Conservation (phyloP, 768 basidiomycete species). For the Tulasnella sp. region DNA sequence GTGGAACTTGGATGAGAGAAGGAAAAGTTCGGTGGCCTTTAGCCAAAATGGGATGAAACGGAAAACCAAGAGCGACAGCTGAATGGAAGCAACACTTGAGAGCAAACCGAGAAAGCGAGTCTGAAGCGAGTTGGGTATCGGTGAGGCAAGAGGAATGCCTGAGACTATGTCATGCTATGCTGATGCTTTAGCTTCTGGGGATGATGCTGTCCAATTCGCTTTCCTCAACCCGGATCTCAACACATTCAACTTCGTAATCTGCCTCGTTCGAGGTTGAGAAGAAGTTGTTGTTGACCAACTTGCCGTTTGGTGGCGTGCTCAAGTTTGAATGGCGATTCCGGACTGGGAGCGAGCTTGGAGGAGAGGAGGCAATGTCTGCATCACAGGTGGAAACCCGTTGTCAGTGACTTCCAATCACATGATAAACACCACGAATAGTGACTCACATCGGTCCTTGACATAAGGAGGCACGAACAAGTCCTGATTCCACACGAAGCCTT, state of each 20-base stretch:
- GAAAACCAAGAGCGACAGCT: background rate
- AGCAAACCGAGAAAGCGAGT: background rate
- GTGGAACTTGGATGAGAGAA: background rate
- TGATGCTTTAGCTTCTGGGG: conserved; percentile 40
- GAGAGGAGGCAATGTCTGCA: conserved; percentile 75
- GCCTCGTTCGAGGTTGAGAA: conserved; percentile 37
- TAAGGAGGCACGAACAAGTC: conserved; percentile 85
- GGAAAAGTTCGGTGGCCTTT: conserved; percentile 11
- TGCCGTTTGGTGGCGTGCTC: background rate
- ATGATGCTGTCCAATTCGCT: conserved; percentile 75
- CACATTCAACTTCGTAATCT: conserved; percentile 82
- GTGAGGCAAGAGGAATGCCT: background rate
- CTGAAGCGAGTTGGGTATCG: background rate
- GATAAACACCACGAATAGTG: conserved; percentile 27
- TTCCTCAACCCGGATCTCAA: conserved; percentile 78
- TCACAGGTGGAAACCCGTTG: conserved; percentile 28
- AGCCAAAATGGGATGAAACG: background rate
- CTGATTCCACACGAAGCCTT: conserved; percentile 93
- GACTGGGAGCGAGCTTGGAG: conserved; percentile 52
- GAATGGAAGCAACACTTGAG: background rate
- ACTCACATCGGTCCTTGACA: conserved; percentile 84
- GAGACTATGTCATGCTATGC: background rate
- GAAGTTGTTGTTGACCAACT: conserved; percentile 20
- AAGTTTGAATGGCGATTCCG: conserved; percentile 21
- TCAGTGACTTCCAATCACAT: conserved; percentile 28